phyloP scores from a whole-genome alignment of 306 rosid species.

The Cicer arietinum region DNA sequence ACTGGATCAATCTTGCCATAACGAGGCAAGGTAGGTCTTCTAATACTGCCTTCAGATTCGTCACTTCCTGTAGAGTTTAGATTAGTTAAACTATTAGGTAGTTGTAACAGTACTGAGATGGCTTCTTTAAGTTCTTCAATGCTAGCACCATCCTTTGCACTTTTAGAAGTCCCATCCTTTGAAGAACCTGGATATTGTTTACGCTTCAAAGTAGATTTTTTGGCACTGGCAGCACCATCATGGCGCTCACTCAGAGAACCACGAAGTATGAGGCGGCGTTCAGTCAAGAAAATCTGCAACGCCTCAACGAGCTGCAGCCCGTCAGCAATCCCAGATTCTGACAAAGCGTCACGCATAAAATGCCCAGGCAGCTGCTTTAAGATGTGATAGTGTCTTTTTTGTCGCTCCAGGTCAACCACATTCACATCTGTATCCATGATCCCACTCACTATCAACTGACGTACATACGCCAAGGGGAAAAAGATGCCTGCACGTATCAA shows the following conservation, averaged over 20 bases:
- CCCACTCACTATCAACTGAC: slow-evolving; percentile 94
- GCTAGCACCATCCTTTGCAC: slow-evolving; percentile 53
- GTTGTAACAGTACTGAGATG: slow-evolving; percentile 66
- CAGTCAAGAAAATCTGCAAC: slow-evolving; percentile 70
- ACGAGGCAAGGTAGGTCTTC: slow-evolving; percentile 56
- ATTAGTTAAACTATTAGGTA: slow-evolving; percentile 58
- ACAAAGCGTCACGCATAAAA: slow-evolving; percentile 65
- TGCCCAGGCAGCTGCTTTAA: slow-evolving; percentile 77
- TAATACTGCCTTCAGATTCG: slow-evolving; percentile 66
- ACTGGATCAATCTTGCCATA: slow-evolving; percentile 62
- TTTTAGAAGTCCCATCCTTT: slow-evolving; percentile 66
- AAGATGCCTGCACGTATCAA: slow-evolving; percentile 81
- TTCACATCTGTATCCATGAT: slow-evolving; percentile 72
- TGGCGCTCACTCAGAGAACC: slow-evolving; percentile 51
- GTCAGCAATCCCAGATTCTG: slow-evolving; percentile 69
- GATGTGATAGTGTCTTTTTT: slow-evolving; percentile 69
- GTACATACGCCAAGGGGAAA: slow-evolving; percentile 85
- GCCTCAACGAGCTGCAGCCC: slow-evolving; percentile 68
- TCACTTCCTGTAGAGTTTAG: slow-evolving; percentile 55
- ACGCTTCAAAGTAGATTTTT: slow-evolving; percentile 51
- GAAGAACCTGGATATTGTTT: slow-evolving; percentile 49
- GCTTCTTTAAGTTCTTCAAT: slow-evolving; percentile 80
- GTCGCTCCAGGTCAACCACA: slow-evolving; percentile 61
- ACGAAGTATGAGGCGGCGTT: slow-evolving; percentile 76
- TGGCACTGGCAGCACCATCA: slow-evolving; percentile 46